Evolutionary conservation across 352 stramenopile species (phyloP).

Genomic region (Plasmopara halstedii): DNA sequence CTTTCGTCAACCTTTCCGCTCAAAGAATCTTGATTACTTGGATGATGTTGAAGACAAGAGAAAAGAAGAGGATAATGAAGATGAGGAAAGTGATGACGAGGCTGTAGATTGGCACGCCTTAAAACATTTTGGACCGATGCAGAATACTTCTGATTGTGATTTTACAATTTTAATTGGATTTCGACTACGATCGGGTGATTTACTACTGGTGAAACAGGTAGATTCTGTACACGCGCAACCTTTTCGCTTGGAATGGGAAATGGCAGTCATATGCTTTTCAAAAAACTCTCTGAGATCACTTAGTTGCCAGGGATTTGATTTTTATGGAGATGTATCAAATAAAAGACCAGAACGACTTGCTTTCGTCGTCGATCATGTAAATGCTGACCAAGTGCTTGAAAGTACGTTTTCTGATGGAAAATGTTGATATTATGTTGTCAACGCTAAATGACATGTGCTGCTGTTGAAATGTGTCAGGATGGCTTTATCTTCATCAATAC

Average conservation of each 20-base stretch:
- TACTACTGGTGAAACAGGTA: constrained; percentile 30
- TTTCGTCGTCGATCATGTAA: constrained; percentile 13
- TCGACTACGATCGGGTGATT: constrained; percentile 16
- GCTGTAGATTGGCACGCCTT: constrained; percentile 51
- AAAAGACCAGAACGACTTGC: constrained; percentile 28
- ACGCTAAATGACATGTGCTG: constrained; percentile 1
- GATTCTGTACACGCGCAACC: constrained; percentile 7
- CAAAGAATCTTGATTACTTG: constrained; percentile 2
- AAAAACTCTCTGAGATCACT: neutral
- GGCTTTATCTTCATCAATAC: constrained; percentile 34
- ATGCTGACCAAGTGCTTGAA: constrained; percentile 14
- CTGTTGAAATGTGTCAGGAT: constrained; percentile 20
- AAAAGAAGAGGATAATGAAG: constrained; percentile 24
- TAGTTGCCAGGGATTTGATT: constrained; percentile 19
- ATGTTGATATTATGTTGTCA: neutral
- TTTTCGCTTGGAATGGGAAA: constrained; percentile 11
- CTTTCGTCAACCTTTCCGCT: constrained; percentile 12
- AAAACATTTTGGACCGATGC: constrained; percentile 15
- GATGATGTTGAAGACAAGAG: constrained; percentile 20
- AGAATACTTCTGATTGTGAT: constrained; percentile 1
- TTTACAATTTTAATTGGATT: constrained; percentile 25
- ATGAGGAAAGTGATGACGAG: constrained; percentile 30
- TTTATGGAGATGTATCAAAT: constrained; percentile 28
- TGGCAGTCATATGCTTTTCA: constrained; percentile 16
- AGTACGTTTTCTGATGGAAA: constrained; percentile 3